Conservation (phyloP, 768 basidiomycete genomes). For the Lactarius hatsudake region DNA sequence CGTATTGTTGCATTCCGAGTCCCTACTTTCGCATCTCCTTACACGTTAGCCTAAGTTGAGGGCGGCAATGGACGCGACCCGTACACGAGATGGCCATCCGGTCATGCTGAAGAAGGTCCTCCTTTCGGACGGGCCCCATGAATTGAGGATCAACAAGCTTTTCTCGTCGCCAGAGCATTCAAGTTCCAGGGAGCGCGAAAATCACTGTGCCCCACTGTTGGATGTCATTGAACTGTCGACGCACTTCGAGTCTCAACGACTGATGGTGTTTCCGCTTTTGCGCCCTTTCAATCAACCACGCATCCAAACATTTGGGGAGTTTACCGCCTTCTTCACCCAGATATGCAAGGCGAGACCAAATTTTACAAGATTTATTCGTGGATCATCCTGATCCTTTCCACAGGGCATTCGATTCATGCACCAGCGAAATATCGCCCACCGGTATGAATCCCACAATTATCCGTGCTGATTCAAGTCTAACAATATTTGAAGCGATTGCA, state of each 20-base stretch:
- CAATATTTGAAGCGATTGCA: conserved; percentile 17
- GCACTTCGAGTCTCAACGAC: conserved; percentile 2
- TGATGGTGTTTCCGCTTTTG: conserved; percentile 39
- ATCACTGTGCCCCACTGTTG: conserved; percentile 31
- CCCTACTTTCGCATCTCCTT: neutral
- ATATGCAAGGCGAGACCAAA: conserved; percentile 35
- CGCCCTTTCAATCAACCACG: conserved; percentile 32
- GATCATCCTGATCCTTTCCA: neutral
- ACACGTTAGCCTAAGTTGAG: conserved; percentile 2
- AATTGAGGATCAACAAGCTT: conserved; percentile 7
- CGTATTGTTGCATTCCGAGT: neutral
- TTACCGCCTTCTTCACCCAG: conserved; percentile 35
- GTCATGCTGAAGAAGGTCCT: conserved; percentile 21
- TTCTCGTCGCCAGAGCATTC: conserved; percentile 26
- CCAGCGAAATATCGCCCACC: conserved; percentile 30
- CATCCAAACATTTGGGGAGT: conserved; percentile 39
- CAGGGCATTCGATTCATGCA: conserved; percentile 33
- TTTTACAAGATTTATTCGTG: too few species aligned
- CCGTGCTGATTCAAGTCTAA: neutral
- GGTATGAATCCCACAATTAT: conserved; percentile 29
- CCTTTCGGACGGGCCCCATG: conserved; percentile 9
- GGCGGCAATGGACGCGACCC: conserved; percentile 18
- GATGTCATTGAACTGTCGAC: conserved; percentile 28
- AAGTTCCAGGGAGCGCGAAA: conserved; percentile 27
- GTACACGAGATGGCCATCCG: conserved; percentile 7